These are phyloP conservation scores for Endotrypanum monterogeii DNA, from an alignment of 208 protist species.

Conservation along the genomic window DNA sequence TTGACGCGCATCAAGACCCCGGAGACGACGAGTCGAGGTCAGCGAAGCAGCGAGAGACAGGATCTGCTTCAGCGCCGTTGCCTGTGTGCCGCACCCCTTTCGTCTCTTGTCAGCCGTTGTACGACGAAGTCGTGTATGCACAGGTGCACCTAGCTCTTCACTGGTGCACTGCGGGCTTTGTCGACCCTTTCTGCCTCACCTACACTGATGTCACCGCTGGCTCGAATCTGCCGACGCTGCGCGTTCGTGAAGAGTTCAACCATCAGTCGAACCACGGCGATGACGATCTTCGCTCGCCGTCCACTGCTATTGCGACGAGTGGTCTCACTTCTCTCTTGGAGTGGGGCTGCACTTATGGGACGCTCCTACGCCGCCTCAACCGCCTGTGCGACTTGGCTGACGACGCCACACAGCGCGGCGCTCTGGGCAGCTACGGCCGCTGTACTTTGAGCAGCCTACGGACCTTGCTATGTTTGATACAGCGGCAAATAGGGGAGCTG, in stretches of 20 bases:
- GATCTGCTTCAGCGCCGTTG: background rate
- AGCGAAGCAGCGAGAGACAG: background rate
- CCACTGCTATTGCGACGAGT: slow-evolving; percentile 4
- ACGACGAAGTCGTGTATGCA: slow-evolving; percentile 45
- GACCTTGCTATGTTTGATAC: slow-evolving; percentile 36
- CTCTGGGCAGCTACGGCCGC: slow-evolving; percentile 77
- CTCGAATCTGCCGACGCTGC: slow-evolving; percentile 13
- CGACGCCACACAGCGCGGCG: slow-evolving; percentile 32
- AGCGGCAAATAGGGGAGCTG: slow-evolving; percentile 52
- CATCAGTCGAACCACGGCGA: background rate
- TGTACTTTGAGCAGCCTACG: slow-evolving; percentile 66
- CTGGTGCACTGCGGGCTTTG: slow-evolving; percentile 54
- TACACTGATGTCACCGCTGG: slow-evolving; percentile 12
- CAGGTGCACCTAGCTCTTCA: slow-evolving; percentile 75
- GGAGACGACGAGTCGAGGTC: background rate
- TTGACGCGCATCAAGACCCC: background rate
- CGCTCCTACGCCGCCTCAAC: slow-evolving; percentile 63
- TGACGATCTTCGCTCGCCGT: background rate
- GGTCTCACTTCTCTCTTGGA: slow-evolving; percentile 52
- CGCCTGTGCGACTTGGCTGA: slow-evolving; percentile 55
- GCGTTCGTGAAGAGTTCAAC: slow-evolving; percentile 29
- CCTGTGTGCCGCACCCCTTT: slow-evolving; percentile 29
- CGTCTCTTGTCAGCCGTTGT: slow-evolving; percentile 41
- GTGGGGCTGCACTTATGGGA: slow-evolving; percentile 73
- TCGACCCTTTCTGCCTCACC: slow-evolving; percentile 65